These are phyloP conservation scores for Raddia distichophylla DNA, from an alignment of 176 grass and related monocot genomes.

Conservation along the genomic window DNA sequence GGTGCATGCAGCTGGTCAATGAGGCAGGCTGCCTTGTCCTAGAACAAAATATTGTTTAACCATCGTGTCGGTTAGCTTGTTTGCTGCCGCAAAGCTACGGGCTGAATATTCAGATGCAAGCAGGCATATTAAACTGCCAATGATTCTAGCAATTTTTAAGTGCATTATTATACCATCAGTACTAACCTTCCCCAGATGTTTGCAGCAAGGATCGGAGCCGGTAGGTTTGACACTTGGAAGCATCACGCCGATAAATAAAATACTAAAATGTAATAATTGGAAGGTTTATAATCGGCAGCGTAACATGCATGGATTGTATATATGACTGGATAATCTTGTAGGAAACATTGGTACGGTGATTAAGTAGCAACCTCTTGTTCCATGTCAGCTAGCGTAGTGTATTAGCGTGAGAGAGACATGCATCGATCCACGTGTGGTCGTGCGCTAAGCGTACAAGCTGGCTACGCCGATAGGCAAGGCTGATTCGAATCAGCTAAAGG, in stretches of 20 bases:
- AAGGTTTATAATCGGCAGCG: neutral
- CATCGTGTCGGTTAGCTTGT: neutral
- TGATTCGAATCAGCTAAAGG: too few relatives aligned
- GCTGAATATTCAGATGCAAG: conserved; percentile 9
- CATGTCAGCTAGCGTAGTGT: neutral
- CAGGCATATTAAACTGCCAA: neutral
- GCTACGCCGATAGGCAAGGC: too few relatives aligned
- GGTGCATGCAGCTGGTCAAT: neutral
- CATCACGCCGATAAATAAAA: neutral
- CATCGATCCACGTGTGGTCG: neutral
- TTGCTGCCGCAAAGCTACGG: neutral
- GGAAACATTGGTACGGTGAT: neutral
- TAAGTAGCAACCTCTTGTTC: neutral
- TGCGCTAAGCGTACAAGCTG: too few relatives aligned
- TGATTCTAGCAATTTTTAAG: neutral
- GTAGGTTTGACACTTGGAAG: neutral
- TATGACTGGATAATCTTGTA: neutral
- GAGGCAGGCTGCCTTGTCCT: neutral
- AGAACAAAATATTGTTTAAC: neutral
- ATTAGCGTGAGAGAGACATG: neutral
- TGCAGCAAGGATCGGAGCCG: neutral
- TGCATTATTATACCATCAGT: conserved; percentile 33
- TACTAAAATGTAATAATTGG: conserved; percentile 18
- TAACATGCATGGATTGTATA: neutral
- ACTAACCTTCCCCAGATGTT: conserved; percentile 10